Conservation (phyloP, 306 rosid genomes). For the Medicago ruthenica region DNA sequence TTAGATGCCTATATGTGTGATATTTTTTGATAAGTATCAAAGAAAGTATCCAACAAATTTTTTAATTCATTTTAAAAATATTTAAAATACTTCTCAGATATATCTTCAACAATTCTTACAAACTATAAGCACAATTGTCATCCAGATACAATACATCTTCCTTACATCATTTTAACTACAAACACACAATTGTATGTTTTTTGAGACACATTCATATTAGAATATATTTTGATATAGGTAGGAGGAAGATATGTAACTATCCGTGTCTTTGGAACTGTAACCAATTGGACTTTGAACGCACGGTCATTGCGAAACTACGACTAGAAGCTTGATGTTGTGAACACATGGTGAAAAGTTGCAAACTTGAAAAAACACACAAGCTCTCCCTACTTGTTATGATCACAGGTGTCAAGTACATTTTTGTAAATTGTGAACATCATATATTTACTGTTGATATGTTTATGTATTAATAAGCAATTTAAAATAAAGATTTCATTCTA, state of each 20-base stretch:
- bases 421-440: neutral
- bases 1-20: neutral
- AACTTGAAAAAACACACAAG: neutral
- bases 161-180: neutral
- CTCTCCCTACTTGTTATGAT: neutral
- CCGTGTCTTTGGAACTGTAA: neutral
- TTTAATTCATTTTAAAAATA: neutral
- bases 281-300: neutral
- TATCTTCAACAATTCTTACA: neutral
- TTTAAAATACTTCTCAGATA: neutral
- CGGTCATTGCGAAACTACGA: neutral
- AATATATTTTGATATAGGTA: slow-evolving; percentile 7
- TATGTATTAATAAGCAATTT: neutral
- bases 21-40: neutral
- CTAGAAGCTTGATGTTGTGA: neutral
- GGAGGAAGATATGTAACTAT: neutral
- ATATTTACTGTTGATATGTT: neutral
- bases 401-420: neutral
- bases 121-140: slow-evolving; percentile 1
- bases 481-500: neutral
- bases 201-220: neutral
- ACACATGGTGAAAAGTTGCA: neutral
- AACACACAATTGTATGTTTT: neutral
- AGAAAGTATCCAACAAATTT: neutral
- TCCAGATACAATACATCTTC: neutral